Evolutionary conservation across 495 filamentous ascomycete genomes (phyloP), one percentile per base, ranked within the genome.

Genomic region (Hamigera avellanea): DNA sequence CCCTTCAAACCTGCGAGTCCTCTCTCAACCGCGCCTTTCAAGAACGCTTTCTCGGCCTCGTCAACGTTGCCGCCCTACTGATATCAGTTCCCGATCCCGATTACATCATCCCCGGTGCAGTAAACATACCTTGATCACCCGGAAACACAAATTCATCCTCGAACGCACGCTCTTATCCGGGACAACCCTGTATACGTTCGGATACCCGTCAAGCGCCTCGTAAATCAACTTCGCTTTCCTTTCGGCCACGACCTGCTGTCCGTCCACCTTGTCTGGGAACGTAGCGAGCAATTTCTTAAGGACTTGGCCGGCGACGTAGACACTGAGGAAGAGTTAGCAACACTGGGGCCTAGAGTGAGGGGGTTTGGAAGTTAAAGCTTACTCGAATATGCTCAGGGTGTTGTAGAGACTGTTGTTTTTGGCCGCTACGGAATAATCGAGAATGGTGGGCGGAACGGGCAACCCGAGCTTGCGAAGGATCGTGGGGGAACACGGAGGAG

Each of bases 401-500:
- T 95, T 95, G 64, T 95, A 94, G 35, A 96, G 67, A 43, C 78
- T 85, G 64, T 86, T 86, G 59, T 87, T 86, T 67, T 87, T 87
- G 14, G 83, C 80, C 26, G 83, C 75, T 0, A 72, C 81, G 32
- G 81, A 72, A 56, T 87, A 96, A 54, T 84, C 75, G 28, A 95
- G 62, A 26, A 95, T 73, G 6, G 84, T 70, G 1, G 80, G 78
- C 26, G 86, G 73, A 10, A 83, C 81, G 14, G 94, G 65, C 8
- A 76, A 76, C 26, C 56, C 56, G 14, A 56, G 52, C 36, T 57
- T 53, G n/a, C 94, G 73, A 31, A 76, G 69, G 36, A 86, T 72
- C 39, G 94, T 59, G 35, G 84, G 67, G 14, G 71, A 52, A n/a
- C 77, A 62, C 32, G 70, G 56, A 17, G 76, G 75, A 43, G 72